Percentiles rank a stretch among this genome's conserved stretches.
Conservation (phyloP, 2,329 filamentous ascomycete genomes). For the Acrocalymma vagum region DNA sequence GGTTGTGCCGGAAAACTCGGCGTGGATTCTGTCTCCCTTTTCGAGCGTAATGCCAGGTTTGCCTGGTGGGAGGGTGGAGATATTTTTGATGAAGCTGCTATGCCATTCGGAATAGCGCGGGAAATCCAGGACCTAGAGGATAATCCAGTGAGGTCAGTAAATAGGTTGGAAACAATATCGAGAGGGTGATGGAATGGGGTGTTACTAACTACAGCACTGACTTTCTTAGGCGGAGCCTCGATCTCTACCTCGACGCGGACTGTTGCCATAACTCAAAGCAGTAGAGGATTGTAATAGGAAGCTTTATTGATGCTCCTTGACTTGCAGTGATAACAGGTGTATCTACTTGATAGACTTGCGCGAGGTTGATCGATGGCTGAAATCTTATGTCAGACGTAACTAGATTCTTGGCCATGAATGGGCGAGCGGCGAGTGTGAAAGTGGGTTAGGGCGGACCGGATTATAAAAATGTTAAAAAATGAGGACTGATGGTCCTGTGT, state of each 20-base stretch:
- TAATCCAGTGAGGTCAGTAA: background rate
- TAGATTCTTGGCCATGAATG: too few relatives aligned
- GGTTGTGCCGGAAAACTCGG: background rate
- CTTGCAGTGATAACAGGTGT: too few relatives aligned
- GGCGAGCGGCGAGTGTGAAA: too few relatives aligned
- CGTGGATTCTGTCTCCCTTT: constrained; percentile 3
- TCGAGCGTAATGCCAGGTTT: background rate
- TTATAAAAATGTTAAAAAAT: too few relatives aligned
- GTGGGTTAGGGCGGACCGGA: too few relatives aligned
- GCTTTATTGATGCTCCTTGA: constrained; percentile 1
- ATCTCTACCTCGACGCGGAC: constrained; percentile 8
- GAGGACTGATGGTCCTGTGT: too few relatives aligned
- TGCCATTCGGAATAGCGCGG: constrained; percentile 11
- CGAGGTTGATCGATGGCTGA: too few relatives aligned
- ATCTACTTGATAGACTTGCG: too few relatives aligned
- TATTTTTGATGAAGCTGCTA: constrained; percentile 7
- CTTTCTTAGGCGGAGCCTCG: constrained; percentile 6
- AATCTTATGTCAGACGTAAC: too few relatives aligned
- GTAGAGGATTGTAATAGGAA: background rate
- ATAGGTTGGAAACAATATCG: too few relatives aligned
- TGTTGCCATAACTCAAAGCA: background rate
- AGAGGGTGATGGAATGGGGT: too few relatives aligned
- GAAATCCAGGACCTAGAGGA: constrained; percentile 9
- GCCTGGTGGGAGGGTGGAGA: background rate
- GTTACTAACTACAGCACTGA: constrained; percentile 8